A percentile compares a stretch with the other conserved stretches of the same genome.
Evolutionary conservation across 2,329 filamentous ascomycete genomes (phyloP).

Genomic region (Monosporascus sp.): DNA sequence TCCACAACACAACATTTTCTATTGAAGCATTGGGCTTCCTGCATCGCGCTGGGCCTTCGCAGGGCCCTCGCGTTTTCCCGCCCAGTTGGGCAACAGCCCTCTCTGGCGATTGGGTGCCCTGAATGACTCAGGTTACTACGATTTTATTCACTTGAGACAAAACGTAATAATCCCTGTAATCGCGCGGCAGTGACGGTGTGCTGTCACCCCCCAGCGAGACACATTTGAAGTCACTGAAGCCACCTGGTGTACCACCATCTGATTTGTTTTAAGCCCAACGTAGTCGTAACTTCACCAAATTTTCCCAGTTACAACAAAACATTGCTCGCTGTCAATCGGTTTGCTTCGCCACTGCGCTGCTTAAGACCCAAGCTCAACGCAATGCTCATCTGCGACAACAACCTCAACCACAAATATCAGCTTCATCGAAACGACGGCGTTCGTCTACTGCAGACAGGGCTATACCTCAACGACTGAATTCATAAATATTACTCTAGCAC

Average conservation of each 20-base stretch:
- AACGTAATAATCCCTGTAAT: neutral
- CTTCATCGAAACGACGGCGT: neutral
- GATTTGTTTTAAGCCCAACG: neutral
- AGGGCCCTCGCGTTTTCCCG: neutral
- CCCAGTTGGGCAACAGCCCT: neutral
- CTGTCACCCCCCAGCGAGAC: neutral
- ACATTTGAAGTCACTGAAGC: neutral
- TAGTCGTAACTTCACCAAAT: neutral
- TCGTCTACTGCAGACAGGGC: neutral
- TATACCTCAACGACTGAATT: neutral
- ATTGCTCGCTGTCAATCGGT: neutral
- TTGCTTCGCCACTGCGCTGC: neutral
- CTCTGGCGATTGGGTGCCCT: neutral
- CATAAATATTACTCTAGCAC: neutral
- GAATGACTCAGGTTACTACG: neutral
- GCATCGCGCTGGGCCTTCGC: neutral
- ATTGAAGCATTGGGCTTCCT: neutral
- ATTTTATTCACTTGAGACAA: neutral
- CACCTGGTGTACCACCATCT: neutral
- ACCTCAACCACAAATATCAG: neutral
- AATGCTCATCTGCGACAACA: neutral
- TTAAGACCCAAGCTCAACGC: neutral
- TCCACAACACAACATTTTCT: neutral
- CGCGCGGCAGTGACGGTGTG: neutral
- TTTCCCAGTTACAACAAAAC: neutral